phyloP scores from a whole-genome alignment of 768 basidiomycete species.

The Lyophyllum atratum region DNA sequence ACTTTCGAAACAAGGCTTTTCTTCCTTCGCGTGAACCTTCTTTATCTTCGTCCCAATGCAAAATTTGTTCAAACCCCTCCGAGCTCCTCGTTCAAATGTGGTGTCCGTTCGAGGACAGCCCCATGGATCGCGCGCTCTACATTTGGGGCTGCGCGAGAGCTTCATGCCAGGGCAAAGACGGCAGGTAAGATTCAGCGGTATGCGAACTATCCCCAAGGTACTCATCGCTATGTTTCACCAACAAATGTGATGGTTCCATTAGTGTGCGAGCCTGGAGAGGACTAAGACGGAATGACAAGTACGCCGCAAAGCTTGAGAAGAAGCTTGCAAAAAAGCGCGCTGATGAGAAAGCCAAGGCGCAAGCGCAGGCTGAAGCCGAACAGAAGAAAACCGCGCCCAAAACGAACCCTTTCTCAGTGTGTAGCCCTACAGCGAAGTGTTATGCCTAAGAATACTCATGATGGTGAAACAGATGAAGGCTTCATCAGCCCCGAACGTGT shows the following conservation, averaged over 20 bases:
- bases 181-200: conserved; percentile 57
- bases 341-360: conserved; percentile 39
- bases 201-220: conserved; percentile 7
- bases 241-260: conserved; percentile 5
- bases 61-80: conserved; percentile 71
- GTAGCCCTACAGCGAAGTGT: conserved; percentile 19
- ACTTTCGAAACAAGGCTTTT: conserved; percentile 63
- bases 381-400: conserved; percentile 32
- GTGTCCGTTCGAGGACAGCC: conserved; percentile 86
- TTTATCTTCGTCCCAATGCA: conserved; percentile 68
- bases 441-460: neutral
- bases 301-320: conserved; percentile 71
- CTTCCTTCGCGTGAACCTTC: conserved; percentile 64
- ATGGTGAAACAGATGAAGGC: conserved; percentile 24
- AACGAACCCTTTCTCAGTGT: conserved; percentile 72
- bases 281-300: conserved; percentile 68
- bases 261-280: conserved; percentile 86
- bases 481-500: conserved; percentile 32
- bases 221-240: conserved; percentile 15
- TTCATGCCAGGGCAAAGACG: conserved; percentile 72
- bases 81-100: conserved; percentile 85
- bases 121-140: conserved; percentile 83
- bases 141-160: conserved; percentile 79
- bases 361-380: conserved; percentile 31
- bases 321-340: conserved; percentile 45